Evolutionary conservation across 495 filamentous ascomycete genomes (phyloP).

Genomic region (Penicillium paxilli): DNA sequence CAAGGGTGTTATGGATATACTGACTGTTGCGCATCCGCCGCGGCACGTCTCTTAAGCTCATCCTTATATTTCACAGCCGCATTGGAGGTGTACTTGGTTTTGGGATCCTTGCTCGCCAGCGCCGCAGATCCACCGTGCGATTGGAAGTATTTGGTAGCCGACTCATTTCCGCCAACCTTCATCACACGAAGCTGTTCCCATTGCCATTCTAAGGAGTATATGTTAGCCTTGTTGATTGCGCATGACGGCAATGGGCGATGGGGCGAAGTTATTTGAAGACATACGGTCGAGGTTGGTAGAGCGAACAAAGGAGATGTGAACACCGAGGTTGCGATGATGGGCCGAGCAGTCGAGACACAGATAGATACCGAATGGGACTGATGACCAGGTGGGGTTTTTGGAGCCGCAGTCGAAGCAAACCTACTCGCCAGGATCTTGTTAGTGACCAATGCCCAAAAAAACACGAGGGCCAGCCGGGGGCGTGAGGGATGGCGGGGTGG

Average conservation of each 20-base stretch:
- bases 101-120: conserved; percentile 90
- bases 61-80: conserved; percentile 96
- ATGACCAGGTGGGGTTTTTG: conserved; percentile 98
- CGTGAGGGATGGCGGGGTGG: conserved; percentile 21
- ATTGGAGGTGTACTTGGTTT: conserved; percentile 92
- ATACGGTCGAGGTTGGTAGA: conserved; percentile 97
- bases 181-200: conserved; percentile 98
- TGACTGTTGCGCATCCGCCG: conserved; percentile 77
- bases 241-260: neutral
- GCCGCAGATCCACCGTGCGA: conserved; percentile 91
- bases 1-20: conserved; percentile 16
- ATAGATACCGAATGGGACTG: conserved; percentile 96
- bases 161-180: conserved; percentile 98
- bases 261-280: conserved; percentile 29
- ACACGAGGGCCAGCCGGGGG: conserved; percentile 7
- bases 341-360: conserved; percentile 96
- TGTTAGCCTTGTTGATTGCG: conserved; percentile 22
- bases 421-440: conserved; percentile 43
- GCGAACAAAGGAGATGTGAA: conserved; percentile 96
- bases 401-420: conserved; percentile 96
- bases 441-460: conserved; percentile 21
- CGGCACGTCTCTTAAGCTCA: conserved; percentile 80
- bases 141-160: conserved; percentile 96
- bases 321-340: conserved; percentile 87
- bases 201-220: conserved; percentile 78